Percentiles rank a stretch among this genome's conserved stretches.
Conservation (phyloP, 179 eudicot genomes). For the Beta macrorhiza region DNA sequence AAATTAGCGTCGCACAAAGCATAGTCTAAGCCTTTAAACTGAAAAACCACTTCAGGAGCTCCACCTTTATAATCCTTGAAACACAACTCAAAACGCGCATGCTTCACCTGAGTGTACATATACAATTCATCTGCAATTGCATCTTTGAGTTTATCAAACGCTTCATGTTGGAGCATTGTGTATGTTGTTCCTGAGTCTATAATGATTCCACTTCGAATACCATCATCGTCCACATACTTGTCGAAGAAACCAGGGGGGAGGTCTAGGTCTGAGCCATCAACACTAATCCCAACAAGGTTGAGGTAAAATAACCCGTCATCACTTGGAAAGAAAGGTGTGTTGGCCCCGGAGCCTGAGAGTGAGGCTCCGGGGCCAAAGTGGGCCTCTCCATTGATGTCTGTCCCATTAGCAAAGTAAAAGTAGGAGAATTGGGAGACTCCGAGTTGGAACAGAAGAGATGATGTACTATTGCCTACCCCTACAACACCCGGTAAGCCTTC, state of each 20-base stretch:
- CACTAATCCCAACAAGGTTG: conserved; percentile 6
- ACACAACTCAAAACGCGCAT: background rate
- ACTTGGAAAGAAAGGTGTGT: background rate
- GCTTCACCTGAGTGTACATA: background rate
- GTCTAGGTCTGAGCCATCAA: conserved; percentile 10
- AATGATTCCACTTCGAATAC: background rate
- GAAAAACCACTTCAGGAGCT: background rate
- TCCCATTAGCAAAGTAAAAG: background rate
- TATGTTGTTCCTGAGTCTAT: conserved; percentile 1
- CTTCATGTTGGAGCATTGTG: background rate
- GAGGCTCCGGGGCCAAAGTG: conserved; percentile 12
- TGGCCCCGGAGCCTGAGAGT: background rate
- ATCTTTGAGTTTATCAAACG: background rate
- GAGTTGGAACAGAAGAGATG: background rate
- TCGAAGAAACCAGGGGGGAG: background rate
- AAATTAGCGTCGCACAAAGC: background rate
- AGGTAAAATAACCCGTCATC: background rate
- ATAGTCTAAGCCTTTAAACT: background rate
- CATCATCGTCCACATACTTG: background rate
- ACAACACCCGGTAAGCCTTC: background rate
- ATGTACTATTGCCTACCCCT: background rate
- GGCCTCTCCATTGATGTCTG: background rate
- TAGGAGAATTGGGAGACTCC: conserved; percentile 9
- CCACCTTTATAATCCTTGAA: background rate
- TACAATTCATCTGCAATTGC: conserved; percentile 7